Base-by-base conservation (phyloP, 2,329 filamentous ascomycete species). In the Claviceps pusilla region DNA sequence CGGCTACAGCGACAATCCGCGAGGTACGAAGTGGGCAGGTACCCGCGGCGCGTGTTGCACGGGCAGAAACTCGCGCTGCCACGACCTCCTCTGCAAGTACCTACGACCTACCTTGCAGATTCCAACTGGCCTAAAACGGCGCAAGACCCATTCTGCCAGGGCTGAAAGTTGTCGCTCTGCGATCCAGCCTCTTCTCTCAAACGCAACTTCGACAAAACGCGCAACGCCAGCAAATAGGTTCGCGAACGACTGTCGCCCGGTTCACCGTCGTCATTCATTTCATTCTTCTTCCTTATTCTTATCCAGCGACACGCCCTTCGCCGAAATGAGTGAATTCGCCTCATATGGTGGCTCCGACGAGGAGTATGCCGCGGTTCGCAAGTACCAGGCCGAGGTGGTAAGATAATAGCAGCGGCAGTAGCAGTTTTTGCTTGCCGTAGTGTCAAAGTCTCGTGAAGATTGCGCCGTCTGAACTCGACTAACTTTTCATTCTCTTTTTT, bases 331-430 rank as follows among this genome's bases (percentile, higher is more conserved):
- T 62, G 86, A 89, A 69, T 84, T 85, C 69, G 73, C 70, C 59
- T 77, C 81, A 64, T 89, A 80, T 67, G 84, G 83, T 63, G 81
- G 82, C 63, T 79, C 81, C 29, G 87, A 91, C 43, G 87, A 91
- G 71, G 87, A 93, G 72, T 88, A 86, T 67, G 79, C 79, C 58
- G 86, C 91, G 72, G 80, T 95, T 64, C 86, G 81, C 72, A 88
- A 87, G 71, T 78, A 91, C 57, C 82, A 86, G 61, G 73, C 75
- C 53, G 86, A 90, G 65, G 80, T 94, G 64, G 89, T 95, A 77
- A 49, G 67, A 62, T 54, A 48, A 11, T 39, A 42, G 31, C 47
- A 48, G 31, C 43, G 28, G 43, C 43, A 43, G 41, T n/a, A 47
- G 45, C 45, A 29, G 19, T 31, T 9, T 9, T 37, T 45, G 37